Evolutionary conservation across 495 filamentous ascomycete species (phyloP).

Genomic region (Penicillium taxi): DNA sequence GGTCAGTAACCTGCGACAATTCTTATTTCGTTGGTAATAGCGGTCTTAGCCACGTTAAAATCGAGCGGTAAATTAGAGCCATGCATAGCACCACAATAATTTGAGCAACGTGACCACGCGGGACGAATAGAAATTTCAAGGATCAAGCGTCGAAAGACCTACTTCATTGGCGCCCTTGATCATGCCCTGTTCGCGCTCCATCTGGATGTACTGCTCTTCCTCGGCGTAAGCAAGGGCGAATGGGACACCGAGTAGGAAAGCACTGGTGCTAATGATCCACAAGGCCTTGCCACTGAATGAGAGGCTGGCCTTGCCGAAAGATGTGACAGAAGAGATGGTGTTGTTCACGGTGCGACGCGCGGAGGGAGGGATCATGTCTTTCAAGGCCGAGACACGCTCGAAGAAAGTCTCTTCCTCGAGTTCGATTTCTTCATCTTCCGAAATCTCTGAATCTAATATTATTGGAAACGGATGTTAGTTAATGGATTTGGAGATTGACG

Average conservation of each 20-base stretch:
- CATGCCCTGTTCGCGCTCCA: conserved; percentile 96
- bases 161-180: conserved; percentile 73
- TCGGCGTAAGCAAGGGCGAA: conserved; percentile 88
- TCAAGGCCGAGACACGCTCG: conserved; percentile 76
- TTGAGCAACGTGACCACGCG: no score
- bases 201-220: conserved; percentile 90
- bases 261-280: conserved; percentile 81
- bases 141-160: conserved; percentile 22
- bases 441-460: conserved; percentile 47
- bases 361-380: conserved; percentile 84
- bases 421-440: conserved; percentile 36
- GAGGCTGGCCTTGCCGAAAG: conserved; percentile 53
- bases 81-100: no score
- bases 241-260: conserved; percentile 82
- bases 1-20: conserved; percentile 1
- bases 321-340: conserved; percentile 49
- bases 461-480: conserved; percentile 19
- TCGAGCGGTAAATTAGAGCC: no score
- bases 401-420: conserved; percentile 53
- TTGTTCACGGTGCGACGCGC: conserved; percentile 61
- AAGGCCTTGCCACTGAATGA: conserved; percentile 70
- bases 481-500: conserved; percentile 8
- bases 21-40: no score
- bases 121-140: no score
- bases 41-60: no score